Conservation (phyloP, 352 stramenopile species). For the Saprolegnia diclina region DNA sequence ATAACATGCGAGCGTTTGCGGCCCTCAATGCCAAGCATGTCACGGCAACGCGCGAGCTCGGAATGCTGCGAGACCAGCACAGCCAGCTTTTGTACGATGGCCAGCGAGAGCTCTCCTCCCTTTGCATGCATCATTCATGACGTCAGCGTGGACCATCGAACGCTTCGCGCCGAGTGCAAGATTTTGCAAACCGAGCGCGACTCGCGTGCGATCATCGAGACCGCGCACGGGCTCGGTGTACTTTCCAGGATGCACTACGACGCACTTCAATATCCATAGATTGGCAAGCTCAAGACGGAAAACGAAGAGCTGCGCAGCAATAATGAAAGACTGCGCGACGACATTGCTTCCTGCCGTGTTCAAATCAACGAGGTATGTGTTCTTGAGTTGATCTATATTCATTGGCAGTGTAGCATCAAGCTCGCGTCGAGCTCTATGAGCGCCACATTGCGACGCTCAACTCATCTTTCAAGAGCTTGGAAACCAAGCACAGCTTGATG, state of each 20-base stretch:
- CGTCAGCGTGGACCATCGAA: no score
- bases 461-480: background rate
- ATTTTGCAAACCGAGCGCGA: no score
- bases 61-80: no score
- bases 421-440: background rate
- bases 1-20: no score
- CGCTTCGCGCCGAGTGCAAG: no score
- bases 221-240: background rate
- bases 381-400: background rate
- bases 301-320: background rate
- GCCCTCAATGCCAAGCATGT: no score
- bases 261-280: background rate
- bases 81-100: no score
- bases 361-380: background rate
- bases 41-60: no score
- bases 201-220: no score
- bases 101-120: no score
- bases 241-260: background rate
- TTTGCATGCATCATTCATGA: no score
- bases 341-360: background rate
- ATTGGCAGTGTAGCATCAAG: background rate
- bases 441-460: background rate
- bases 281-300: background rate
- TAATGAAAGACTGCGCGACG: background rate
- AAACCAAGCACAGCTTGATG: background rate